Percentiles rank a stretch among this genome's conserved stretches.
These are phyloP conservation scores for Trifolium subterraneum DNA, from an alignment of 306 rosid species.

Conservation along the genomic window DNA sequence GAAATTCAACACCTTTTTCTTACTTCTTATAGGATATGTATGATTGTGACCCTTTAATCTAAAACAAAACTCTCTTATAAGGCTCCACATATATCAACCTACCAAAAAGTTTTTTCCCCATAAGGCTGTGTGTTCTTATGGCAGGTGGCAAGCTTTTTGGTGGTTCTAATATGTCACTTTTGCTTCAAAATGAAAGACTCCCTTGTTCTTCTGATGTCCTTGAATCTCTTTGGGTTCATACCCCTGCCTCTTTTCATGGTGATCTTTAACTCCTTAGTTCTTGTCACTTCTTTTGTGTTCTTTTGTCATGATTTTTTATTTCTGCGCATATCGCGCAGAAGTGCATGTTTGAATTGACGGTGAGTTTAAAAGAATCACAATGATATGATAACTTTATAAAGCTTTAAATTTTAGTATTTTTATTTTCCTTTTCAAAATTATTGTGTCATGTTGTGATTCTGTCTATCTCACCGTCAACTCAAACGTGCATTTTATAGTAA, in stretches of 20 bases:
- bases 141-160: conserved; percentile 58
- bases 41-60: conserved; percentile 41
- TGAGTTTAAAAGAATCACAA: too few species aligned
- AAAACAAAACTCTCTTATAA: conserved; percentile 2
- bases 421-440: too few species aligned
- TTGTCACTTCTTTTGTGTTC: background rate
- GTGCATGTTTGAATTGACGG: background rate
- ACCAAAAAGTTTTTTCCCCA: background rate
- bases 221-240: conserved; percentile 69
- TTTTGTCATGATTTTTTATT: background rate
- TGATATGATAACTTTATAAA: too few species aligned
- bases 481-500: background rate
- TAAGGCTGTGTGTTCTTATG: conserved; percentile 47
- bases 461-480: background rate
- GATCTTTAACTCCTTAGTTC: conserved; percentile 30
- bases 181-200: conserved; percentile 57
- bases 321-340: background rate
- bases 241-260: conserved; percentile 72
- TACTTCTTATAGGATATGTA: background rate
- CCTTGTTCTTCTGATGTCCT: conserved; percentile 66
- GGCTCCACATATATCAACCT: conserved; percentile 3
- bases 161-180: conserved; percentile 54
- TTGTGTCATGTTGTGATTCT: too few species aligned
- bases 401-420: background rate
- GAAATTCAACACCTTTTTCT: background rate